A percentile compares a stretch with the other conserved stretches of the same genome.
These are phyloP conservation scores for Xylaria scruposa DNA, from an alignment of 495 filamentous ascomycete genomes.

Conservation along the genomic window DNA sequence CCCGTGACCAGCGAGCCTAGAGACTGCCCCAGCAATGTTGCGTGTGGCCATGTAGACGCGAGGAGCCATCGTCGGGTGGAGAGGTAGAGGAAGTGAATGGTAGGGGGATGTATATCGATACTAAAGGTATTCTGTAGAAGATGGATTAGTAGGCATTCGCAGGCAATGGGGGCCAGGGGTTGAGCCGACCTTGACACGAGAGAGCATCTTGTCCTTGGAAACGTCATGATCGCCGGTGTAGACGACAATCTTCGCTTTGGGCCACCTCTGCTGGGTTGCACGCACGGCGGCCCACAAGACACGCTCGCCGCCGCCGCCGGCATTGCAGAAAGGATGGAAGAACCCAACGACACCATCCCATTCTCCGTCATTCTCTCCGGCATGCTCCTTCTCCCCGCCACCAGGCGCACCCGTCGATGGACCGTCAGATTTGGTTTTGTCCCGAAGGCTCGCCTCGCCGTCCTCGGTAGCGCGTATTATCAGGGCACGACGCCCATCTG, in stretches of 20 bases:
- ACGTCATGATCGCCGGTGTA: constrained; percentile 95
- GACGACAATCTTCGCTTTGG: constrained; percentile 83
- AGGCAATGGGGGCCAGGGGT: neutral
- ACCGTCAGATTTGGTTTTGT: constrained; percentile 40
- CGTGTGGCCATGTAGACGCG: constrained; percentile 83
- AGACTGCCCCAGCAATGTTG: constrained; percentile 93
- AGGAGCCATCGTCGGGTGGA: constrained; percentile 85
- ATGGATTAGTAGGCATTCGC: constrained; percentile 13
- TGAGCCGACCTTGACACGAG: constrained; percentile 69
- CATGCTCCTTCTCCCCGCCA: constrained; percentile 64
- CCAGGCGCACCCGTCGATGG: constrained; percentile 72
- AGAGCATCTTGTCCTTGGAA: constrained; percentile 77
- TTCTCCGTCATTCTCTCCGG: constrained; percentile 61
- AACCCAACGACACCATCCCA: constrained; percentile 91
- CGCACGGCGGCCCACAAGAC: constrained; percentile 96
- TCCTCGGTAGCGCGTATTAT: constrained; percentile 7
- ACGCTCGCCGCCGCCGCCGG: constrained; percentile 93
- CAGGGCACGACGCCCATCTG: constrained; percentile 7
- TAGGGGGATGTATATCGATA: constrained; percentile 84
- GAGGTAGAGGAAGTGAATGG: constrained; percentile 86
- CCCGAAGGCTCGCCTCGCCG: constrained; percentile 56
- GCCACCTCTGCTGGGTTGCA: constrained; percentile 89
- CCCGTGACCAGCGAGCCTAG: constrained; percentile 85
- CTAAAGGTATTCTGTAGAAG: constrained; percentile 78
- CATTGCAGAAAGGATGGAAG: constrained; percentile 98